A percentile compares a stretch with the other conserved stretches of the same genome.
phyloP scores from a whole-genome alignment of 345 rosid species.

The Bretschneidera sinensis region DNA sequence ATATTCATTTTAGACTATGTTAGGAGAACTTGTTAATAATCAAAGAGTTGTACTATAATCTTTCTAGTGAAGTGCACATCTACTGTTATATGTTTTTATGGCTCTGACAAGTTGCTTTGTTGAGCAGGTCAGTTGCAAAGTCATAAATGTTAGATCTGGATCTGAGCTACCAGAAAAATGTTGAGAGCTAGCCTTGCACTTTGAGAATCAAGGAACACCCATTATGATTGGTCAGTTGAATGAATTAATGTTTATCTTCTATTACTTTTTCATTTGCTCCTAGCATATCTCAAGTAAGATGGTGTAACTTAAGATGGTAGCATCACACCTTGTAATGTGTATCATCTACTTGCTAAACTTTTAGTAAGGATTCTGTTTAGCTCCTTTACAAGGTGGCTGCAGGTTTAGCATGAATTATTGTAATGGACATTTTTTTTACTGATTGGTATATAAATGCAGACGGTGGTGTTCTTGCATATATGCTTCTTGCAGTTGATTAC shows the following conservation, averaged over 20 bases:
- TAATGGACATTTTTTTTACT: background rate
- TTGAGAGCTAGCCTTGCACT: slow-evolving; percentile 87
- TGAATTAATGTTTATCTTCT: background rate
- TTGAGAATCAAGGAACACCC: slow-evolving; percentile 95
- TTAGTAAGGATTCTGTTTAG: too few relatives aligned
- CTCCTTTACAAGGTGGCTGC: background rate
- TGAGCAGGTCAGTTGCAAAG: slow-evolving; percentile 76
- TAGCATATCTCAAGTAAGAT: too few relatives aligned
- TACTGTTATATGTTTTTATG: background rate
- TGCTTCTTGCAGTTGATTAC: slow-evolving; percentile 80
- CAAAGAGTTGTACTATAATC: too few relatives aligned
- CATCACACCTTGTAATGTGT: background rate
- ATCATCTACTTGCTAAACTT: background rate
- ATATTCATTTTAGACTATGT: too few relatives aligned
- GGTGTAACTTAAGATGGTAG: too few relatives aligned
- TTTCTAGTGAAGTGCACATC: background rate
- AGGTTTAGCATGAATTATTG: background rate
- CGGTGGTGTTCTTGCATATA: slow-evolving; percentile 96
- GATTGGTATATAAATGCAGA: slow-evolving; percentile 36
- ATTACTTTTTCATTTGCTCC: background rate
- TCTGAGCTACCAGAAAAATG: slow-evolving; percentile 92
- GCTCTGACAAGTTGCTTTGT: slow-evolving; percentile 16
- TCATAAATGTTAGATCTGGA: slow-evolving; percentile 84
- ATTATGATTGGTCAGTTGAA: slow-evolving; percentile 69
- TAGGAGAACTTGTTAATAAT: background rate